These are phyloP conservation scores for Massariosphaeria phaeospora DNA, from an alignment of 495 filamentous ascomycete species.

Conservation along the genomic window DNA sequence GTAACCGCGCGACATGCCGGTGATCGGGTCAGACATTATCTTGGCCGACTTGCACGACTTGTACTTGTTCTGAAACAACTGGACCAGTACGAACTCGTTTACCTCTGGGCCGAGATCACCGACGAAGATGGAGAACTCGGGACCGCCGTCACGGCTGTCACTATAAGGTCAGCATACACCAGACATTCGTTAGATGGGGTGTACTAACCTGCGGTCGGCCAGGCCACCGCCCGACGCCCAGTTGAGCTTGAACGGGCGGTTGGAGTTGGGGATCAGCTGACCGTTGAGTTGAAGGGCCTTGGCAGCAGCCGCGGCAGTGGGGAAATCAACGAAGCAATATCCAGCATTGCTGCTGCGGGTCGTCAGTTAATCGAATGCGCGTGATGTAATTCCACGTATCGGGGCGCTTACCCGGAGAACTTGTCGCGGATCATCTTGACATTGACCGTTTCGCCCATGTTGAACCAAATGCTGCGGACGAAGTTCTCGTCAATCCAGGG, in stretches of 20 bases:
- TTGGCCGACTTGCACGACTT: conserved; percentile 98
- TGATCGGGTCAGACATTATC: conserved; percentile 99
- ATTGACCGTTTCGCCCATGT: conserved; percentile 87
- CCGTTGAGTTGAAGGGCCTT: conserved; percentile 90
- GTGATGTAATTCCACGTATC: conserved; percentile 12
- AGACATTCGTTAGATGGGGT: neutral
- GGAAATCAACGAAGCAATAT: conserved; percentile 98
- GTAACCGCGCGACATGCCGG: conserved; percentile 94
- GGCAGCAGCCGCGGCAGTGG: conserved; percentile 73
- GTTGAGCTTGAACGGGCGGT: conserved; percentile 96
- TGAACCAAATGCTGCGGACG: conserved; percentile 87
- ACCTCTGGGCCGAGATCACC: conserved; percentile 97
- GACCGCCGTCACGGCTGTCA: conserved; percentile 80
- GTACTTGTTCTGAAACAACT: conserved; percentile 93
- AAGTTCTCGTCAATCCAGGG: conserved; percentile 99
- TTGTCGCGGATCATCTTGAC: conserved; percentile 99
- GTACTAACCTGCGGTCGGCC: conserved; percentile 79
- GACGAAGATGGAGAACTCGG: conserved; percentile 95
- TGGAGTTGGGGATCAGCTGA: conserved; percentile 85
- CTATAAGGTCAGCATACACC: conserved; percentile 4
- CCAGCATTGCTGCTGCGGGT: conserved; percentile 80
- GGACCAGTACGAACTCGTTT: conserved; percentile 96
- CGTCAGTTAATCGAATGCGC: conserved; percentile 42
- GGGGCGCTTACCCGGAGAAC: conserved; percentile 95
- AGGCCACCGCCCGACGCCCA: conserved; percentile 97